Evolutionary conservation across 257 asterid genomes (phyloP), one percentile per base, ranked within the genome.

Genomic region (Fraxinus quadrangulata): DNA sequence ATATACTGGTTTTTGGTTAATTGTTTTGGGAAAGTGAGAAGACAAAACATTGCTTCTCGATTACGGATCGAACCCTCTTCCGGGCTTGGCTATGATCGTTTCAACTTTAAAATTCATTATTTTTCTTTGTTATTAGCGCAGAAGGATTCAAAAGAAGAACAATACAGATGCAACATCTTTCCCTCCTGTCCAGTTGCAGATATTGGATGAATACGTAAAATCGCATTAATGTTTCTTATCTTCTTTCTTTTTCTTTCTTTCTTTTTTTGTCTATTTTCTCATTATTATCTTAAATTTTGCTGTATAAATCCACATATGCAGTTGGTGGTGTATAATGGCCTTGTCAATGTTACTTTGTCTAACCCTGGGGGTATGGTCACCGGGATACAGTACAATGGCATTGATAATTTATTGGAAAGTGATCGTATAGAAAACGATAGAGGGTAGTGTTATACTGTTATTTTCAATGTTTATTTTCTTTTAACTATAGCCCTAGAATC

Each of bases 291-390:
- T 24, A 12, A 2, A 33, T 75, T 24, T 34, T 26, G 23, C 16
- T 71, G 33, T 6, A 28, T 42, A 4, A 10, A 24, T 63, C 68
- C 16, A 63, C n/a, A 26, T 73, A 0, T 82, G 79, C 83, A 94
- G 96, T 87, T 89, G 34, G 85, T 87, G 74, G 67, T 94, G 79
- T 92, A 81, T 37, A 94, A 92, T 86, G 97, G 96, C 66, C 69
- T 92, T 1, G 77, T 92, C 24, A 87, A 73, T 26, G 72, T 92
- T 17, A 89, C 89, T 4, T 68, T 92, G 19, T 88, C 97, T 6
- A 77, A 78, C 74, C 97, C 97, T 0, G 86, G 68, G 8, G 98
- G 98, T 23, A 79, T 82, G 92, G 71, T 94, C 75, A 82, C 84
- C 0, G 85, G 80, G 37, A 82, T 94, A 42, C 79, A 88, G 70